phyloP scores from a whole-genome alignment of 192 early-diverging fungal genomes.

The Backusella sp. region DNA sequence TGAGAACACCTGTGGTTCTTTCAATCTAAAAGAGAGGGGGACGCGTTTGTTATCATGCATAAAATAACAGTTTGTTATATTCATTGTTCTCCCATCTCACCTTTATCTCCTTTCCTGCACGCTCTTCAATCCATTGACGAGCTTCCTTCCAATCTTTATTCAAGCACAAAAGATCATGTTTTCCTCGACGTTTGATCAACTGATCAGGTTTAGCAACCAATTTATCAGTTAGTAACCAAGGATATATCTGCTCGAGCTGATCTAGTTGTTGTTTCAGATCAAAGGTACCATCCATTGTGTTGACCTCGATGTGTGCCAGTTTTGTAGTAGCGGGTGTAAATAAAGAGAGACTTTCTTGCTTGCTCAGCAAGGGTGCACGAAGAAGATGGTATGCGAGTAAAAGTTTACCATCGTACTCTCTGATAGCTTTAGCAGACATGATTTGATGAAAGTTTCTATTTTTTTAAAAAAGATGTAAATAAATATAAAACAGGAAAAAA shows the following conservation, averaged over 20 bases:
- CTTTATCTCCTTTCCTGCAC: slow-evolving; percentile 81
- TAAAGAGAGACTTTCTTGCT: slow-evolving; percentile 47
- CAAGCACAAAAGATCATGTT: slow-evolving; percentile 90
- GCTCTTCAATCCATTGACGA: slow-evolving; percentile 86
- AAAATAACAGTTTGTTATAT: not conserved
- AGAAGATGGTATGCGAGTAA: slow-evolving; percentile 88
- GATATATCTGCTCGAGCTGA: slow-evolving; percentile 70
- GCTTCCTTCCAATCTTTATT: slow-evolving; percentile 87
- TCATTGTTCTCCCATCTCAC: slow-evolving; percentile 33
- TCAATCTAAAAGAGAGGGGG: slow-evolving; percentile 59
- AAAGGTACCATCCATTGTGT: slow-evolving; percentile 59
- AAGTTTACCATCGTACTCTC: slow-evolving; percentile 95
- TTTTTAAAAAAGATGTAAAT: not conserved
- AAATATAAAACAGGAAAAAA: not conserved
- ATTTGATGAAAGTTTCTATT: not conserved
- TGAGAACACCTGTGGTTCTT: slow-evolving; percentile 76
- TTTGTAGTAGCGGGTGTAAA: slow-evolving; percentile 72
- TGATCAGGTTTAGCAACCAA: slow-evolving; percentile 98
- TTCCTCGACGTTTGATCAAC: slow-evolving; percentile 96
- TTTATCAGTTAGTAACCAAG: slow-evolving; percentile 80
- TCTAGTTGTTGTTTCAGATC: slow-evolving; percentile 56
- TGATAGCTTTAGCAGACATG: slow-evolving; percentile 33
- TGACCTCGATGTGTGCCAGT: slow-evolving; percentile 78
- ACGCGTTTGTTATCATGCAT: not conserved
- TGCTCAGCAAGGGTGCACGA: slow-evolving; percentile 58